A percentile compares a stretch with the other conserved stretches of the same genome.
phyloP scores from a whole-genome alignment of 208 protist species.

The Trypanosomatidae sp. region DNA sequence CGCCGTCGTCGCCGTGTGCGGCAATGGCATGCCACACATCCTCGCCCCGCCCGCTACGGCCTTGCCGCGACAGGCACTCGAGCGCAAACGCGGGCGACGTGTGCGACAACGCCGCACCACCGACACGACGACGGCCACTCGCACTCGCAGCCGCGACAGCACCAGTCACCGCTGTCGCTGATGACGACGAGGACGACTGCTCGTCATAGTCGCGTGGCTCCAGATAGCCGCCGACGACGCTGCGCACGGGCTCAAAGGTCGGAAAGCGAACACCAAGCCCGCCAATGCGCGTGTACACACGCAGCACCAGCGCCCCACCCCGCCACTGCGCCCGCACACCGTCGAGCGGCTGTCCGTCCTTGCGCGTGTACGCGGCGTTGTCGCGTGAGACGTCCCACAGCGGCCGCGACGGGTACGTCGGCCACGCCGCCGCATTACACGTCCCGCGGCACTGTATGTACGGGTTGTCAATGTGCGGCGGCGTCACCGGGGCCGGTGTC shows the following conservation, averaged over 20 bases:
- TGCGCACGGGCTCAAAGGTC: conserved; percentile 53
- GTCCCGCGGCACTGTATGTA: conserved; percentile 61
- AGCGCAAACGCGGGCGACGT: no score
- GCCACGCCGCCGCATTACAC: conserved; percentile 56
- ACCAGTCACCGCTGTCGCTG: no score
- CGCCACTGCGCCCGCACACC: conserved; percentile 37
- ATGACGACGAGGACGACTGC: conserved; percentile 16
- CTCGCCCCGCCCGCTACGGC: no score
- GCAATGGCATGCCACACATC: no score
- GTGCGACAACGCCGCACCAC: no score
- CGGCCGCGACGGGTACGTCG: conserved; percentile 29
- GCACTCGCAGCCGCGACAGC: no score
- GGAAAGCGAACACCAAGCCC: conserved; percentile 75
- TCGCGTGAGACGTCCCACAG: conserved; percentile 57
- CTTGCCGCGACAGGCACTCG: no score
- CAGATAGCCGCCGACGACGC: conserved; percentile 26
- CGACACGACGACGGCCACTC: no score
- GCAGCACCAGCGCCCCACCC: conserved; percentile 52
- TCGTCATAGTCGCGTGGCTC: conserved; percentile 44
- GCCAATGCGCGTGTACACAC: conserved; percentile 52
- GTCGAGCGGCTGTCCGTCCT: conserved; percentile 41
- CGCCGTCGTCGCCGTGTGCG: no score
- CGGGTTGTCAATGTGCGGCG: conserved; percentile 20
- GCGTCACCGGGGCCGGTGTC: conserved; percentile 6
- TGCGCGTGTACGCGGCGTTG: conserved; percentile 21